Evolutionary conservation across 2,329 filamentous ascomycete species (phyloP).

Genomic region (Coccinonectria pachysandricola): DNA sequence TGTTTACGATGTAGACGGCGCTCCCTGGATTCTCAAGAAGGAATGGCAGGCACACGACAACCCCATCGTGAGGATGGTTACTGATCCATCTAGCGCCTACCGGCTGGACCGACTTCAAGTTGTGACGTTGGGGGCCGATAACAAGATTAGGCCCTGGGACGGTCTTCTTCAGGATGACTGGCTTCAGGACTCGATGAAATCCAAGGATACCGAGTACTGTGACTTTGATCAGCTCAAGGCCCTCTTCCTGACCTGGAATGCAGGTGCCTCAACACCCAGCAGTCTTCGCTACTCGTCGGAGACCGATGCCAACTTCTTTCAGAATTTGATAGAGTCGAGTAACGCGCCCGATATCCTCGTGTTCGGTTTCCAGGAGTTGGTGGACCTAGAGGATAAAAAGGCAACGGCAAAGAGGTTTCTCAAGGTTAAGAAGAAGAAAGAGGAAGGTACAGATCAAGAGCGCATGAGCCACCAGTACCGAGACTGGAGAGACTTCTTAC

Average conservation of each 20-base stretch:
- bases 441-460: constrained; percentile 69
- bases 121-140: constrained; percentile 78
- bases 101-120: constrained; percentile 77
- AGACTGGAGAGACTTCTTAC: constrained; percentile 87
- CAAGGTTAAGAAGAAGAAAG: constrained; percentile 85
- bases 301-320: constrained; percentile 67
- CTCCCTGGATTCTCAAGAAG: constrained; percentile 86
- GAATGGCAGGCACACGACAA: constrained; percentile 90
- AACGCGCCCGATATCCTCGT: constrained; percentile 80
- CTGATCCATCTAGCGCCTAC: constrained; percentile 76
- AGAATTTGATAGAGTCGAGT: constrained; percentile 65
- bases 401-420: constrained; percentile 93
- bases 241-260: constrained; percentile 90
- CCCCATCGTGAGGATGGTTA: constrained; percentile 65
- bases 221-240: constrained; percentile 72
- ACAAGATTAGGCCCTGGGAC: constrained; percentile 78
- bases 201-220: constrained; percentile 72
- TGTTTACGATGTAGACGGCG: constrained; percentile 73
- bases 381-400: constrained; percentile 94
- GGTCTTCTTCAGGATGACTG: constrained; percentile 88
- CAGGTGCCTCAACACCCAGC: constrained; percentile 85
- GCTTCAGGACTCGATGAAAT: constrained; percentile 85
- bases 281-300: constrained; percentile 61
- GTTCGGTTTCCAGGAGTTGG: constrained; percentile 97
- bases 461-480: constrained; percentile 97